phyloP scores from a whole-genome alignment of 345 rosid species.

The Theobroma cacao region DNA sequence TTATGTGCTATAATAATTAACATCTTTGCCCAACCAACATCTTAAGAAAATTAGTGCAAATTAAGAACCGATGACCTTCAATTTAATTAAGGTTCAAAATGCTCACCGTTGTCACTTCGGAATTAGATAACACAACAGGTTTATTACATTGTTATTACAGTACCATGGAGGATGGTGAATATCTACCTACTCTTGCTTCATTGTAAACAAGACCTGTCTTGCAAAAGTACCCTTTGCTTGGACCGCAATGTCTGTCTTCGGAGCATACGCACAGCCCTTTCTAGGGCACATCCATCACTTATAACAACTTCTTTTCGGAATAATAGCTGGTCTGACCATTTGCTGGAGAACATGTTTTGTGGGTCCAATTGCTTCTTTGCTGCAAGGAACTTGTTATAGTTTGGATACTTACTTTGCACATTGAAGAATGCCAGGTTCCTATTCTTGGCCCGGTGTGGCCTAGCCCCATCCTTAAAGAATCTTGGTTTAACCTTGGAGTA shows the following conservation, averaged over 20 bases:
- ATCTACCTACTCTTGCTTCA: conserved; percentile 77
- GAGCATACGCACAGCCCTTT: conserved; percentile 84
- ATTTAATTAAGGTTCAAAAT: no score
- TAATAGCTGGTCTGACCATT: conserved; percentile 75
- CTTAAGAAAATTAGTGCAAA: no score
- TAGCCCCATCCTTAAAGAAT: conserved; percentile 75
- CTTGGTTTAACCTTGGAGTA: conserved; percentile 69
- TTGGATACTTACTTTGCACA: conserved; percentile 51
- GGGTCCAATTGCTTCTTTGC: conserved; percentile 76
- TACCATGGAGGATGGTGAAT: conserved; percentile 27
- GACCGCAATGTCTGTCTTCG: conserved; percentile 73
- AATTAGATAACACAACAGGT: no score
- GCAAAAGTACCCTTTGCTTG: conserved; percentile 64
- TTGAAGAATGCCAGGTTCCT: conserved; percentile 62
- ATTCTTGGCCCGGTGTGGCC: conserved; percentile 90
- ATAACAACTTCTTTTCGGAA: conserved; percentile 38
- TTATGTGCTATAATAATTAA: no score
- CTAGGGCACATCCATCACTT: conserved; percentile 76
- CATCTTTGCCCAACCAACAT: no score
- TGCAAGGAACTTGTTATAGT: conserved; percentile 40
- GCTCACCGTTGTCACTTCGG: no score
- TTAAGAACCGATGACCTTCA: no score
- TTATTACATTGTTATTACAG: no score
- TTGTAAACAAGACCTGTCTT: conserved; percentile 51
- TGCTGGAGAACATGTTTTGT: conserved; percentile 55